phyloP scores from a whole-genome alignment of 805 yeast species.

The Starmerella roubikii region DNA sequence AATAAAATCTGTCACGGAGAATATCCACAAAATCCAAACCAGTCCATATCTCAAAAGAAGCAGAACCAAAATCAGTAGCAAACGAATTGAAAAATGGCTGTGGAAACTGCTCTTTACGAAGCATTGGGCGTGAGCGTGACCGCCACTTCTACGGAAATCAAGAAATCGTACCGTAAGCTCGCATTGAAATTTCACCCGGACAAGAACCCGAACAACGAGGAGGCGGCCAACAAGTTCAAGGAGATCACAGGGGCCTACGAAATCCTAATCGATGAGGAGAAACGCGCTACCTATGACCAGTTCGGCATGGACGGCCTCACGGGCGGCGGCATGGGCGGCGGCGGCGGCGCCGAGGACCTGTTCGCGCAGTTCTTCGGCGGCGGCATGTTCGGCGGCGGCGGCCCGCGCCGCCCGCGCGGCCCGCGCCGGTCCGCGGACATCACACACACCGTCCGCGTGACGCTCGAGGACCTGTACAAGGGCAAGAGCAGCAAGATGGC shows the following conservation, averaged over 20 bases:
- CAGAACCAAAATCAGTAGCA: background rate
- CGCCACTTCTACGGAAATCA: slow-evolving; percentile 45
- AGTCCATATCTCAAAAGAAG: background rate
- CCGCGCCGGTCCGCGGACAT: slow-evolving; percentile 86
- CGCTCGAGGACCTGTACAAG: slow-evolving; percentile 44
- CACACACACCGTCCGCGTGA: slow-evolving; percentile 70
- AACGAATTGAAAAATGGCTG: slow-evolving; percentile 39
- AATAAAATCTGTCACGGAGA: too few relatives aligned
- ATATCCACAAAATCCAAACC: too few relatives aligned
- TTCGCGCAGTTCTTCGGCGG: slow-evolving; percentile 81
- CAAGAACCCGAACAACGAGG: slow-evolving; percentile 47
- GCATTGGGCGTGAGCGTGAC: slow-evolving; percentile 37
- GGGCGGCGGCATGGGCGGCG: slow-evolving; percentile 54
- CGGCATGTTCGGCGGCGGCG: slow-evolving; percentile 39
- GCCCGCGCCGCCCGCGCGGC: slow-evolving; percentile 57
- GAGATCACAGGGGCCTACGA: slow-evolving; percentile 82
- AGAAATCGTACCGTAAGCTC: slow-evolving; percentile 60
- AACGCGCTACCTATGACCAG: slow-evolving; percentile 76
- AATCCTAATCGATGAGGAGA: slow-evolving; percentile 67
- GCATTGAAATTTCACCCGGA: slow-evolving; percentile 73
- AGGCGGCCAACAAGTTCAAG: slow-evolving; percentile 93
- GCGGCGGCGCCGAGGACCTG: slow-evolving; percentile 59
- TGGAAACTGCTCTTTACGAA: slow-evolving; percentile 56
- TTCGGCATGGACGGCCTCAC: slow-evolving; percentile 86
- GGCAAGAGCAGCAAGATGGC: slow-evolving; percentile 88